Evolutionary conservation across 2,329 filamentous ascomycete genomes (phyloP).

Genomic region (Helotiales sp.): DNA sequence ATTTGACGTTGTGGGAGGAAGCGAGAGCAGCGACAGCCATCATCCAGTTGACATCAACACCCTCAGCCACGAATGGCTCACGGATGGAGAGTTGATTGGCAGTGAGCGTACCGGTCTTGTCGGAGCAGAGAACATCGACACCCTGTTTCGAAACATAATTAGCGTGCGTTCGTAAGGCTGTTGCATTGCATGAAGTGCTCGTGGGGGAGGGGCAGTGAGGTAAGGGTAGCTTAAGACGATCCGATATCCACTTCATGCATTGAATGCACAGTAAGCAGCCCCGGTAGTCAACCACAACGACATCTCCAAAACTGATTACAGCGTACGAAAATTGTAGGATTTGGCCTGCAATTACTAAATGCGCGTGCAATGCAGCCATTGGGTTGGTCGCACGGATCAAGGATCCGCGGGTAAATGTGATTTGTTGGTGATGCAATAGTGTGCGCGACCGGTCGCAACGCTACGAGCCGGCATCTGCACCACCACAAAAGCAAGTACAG

Average conservation of each 20-base stretch:
- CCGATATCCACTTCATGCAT: constrained; percentile 1
- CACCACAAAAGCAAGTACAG: not conserved
- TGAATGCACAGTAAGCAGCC: constrained; percentile 1
- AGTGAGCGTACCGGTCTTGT: constrained; percentile 78
- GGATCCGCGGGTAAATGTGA: not conserved
- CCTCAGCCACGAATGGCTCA: constrained; percentile 75
- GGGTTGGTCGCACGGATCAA: not conserved
- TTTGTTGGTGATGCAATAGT: constrained; percentile 6
- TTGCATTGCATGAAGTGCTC: not conserved
- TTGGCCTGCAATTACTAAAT: not conserved
- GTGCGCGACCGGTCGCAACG: constrained; percentile 4
- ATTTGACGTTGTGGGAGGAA: constrained; percentile 77
- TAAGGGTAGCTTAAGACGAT: not conserved
- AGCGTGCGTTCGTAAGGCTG: constrained; percentile 8
- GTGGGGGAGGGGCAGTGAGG: not conserved
- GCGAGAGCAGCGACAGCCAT: constrained; percentile 78
- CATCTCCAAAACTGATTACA: not conserved
- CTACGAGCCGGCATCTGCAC: constrained; percentile 9
- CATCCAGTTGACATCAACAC: constrained; percentile 81
- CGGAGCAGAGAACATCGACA: constrained; percentile 78
- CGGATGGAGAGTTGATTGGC: constrained; percentile 75
- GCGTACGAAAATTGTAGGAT: not conserved
- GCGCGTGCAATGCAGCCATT: not conserved
- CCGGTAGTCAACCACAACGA: not conserved
- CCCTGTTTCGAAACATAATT: constrained; percentile 38